Base-by-base conservation (phyloP, 441 rosid species). In the Mallotus repandus region DNA sequence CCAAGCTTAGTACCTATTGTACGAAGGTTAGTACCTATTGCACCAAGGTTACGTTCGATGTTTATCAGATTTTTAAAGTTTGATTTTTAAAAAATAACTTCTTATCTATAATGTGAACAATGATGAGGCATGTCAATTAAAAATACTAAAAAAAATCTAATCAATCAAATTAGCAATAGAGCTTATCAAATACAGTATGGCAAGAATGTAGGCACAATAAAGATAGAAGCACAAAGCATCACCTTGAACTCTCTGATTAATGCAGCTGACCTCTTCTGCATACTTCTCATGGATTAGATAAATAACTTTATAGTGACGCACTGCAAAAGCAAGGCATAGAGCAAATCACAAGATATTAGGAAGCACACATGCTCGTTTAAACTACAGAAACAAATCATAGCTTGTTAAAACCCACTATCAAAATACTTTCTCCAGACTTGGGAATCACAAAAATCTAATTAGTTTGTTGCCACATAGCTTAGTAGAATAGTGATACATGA, bases 231-330 rank as follows among this genome's bases (percentile, higher is more conserved):
- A 7, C 4, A 66, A 53, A 43, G 46, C 18, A 21, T 80, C 73
- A 89, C 98, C 98, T 92, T 91, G 90, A 62, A 94, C 83, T 86
- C 92, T 92, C 80, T 89, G 86, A 55, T 87, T 89, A 48, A 94
- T 84, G 63, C 64, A 85, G 75, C 69, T 83, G 58, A 89, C 93
- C 81, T 91, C 96, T 68, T 89, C 97, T 0, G 56, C 93, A 76
- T 89, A 84, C 84, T 87, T 92, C 88, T 91, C 99, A 55, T 91
- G 99, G 81, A 94, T 84, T 72, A 94, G 78, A 84, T 92, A 94
- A 68, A 94, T 96, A 75, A 92, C 97, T 77, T 92, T 97, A 56
- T 92, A 94, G 81, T 94, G 97, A 43, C 97, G 91, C 85, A 86
- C 97, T 94, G 91, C 76, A 76, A 9, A 74, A 58, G 73, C 56